Base-by-base conservation (phyloP, 257 asterid species). In the Solanum lycopersicoides region DNA sequence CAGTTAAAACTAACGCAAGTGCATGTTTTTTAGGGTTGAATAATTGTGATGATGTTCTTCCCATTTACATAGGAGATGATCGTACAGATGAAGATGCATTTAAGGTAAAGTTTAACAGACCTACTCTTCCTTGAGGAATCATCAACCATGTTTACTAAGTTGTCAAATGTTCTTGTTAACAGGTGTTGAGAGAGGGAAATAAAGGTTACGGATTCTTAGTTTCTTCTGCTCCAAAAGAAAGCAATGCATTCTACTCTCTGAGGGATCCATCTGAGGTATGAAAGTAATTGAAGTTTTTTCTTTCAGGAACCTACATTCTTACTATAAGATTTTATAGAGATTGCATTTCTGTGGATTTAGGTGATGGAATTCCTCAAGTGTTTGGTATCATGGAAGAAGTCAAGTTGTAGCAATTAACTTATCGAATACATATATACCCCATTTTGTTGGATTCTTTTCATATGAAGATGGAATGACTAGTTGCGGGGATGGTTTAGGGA, bases 11-110 rank as follows among this genome's bases (percentile, higher is more conserved):
- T 50, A 50, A 82, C 7, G 1, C 34, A 18, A 30, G 60, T 80
- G 44, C 44, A 50, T 12, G 28, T 1, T 12, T 28, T 9, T 80
- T 83, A 96, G 99, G 99, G 53, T 90, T 96, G 88, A 94, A 86
- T 89, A 85, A 94, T 87, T 89, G 92, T 20, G 95, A 93, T 16
- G 95, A 94, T 83, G 96, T 95, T 83, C 92, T 96, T 77, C 99
- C 99, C 41, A 94, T 96, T 90, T 96, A 96, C 72, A 91, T 95
- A 85, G 99, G 99, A 88, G 99, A 96, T 90, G 99, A 96, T 90
- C 96, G 99, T 39, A 96, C 99, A 3, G 99, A 96, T 82, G 99
- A 96, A 91, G 99, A 96, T 86, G 99, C 99, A 89, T 96, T 96
- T 86, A 96, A 95, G 99, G 99, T 94, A 91, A 86, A 30, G 37